phyloP scores from a whole-genome alignment of 441 rosid species.

The Breynia disticha region DNA sequence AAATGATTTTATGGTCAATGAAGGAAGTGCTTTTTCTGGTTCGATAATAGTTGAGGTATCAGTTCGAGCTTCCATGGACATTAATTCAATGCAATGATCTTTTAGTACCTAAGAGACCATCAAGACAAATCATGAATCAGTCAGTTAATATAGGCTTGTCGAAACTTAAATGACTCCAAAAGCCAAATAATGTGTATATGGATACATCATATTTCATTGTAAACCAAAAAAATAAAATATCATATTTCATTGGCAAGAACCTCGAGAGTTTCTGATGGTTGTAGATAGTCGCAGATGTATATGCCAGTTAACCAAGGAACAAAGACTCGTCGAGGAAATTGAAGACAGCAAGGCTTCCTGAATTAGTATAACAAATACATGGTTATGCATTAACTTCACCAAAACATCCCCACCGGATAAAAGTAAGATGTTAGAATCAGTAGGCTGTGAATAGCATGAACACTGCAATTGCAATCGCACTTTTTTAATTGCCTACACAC shows the following conservation, averaged over 20 bases:
- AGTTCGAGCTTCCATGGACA: slow-evolving; percentile 56
- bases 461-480: background rate
- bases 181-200: no score
- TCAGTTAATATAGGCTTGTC: background rate
- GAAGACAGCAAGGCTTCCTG: slow-evolving; percentile 54
- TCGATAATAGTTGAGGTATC: slow-evolving; percentile 44
- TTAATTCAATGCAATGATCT: slow-evolving; percentile 75
- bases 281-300: slow-evolving; percentile 69
- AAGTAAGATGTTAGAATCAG: slow-evolving; percentile 3
- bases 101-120: slow-evolving; percentile 45
- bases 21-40: slow-evolving; percentile 50
- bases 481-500: slow-evolving; percentile 26
- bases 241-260: slow-evolving; percentile 26
- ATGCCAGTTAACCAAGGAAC: slow-evolving; percentile 66
- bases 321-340: slow-evolving; percentile 76
- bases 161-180: background rate
- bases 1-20: slow-evolving; percentile 38
- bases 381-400: background rate
- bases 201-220: no score
- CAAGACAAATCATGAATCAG: background rate
- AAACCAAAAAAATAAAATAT: background rate
- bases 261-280: slow-evolving; percentile 69
- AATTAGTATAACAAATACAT: no score
- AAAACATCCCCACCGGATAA: background rate
- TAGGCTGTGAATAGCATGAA: background rate